These are phyloP conservation scores for Dysphania ambrosioides DNA, from an alignment of 148 eudicot genomes.

Conservation along the genomic window DNA sequence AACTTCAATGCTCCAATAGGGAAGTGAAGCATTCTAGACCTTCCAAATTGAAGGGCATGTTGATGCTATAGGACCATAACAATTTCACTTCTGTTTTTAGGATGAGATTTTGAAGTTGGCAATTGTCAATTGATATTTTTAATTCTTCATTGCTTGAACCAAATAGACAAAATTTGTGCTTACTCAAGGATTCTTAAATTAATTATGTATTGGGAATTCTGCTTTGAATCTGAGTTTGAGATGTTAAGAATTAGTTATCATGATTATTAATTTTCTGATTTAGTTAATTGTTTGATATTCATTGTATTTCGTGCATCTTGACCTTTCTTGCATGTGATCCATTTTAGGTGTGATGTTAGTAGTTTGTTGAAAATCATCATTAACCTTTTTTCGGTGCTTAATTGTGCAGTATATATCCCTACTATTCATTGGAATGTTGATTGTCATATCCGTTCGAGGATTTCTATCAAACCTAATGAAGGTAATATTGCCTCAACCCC, in stretches of 20 bases:
- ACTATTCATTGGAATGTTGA: conserved; percentile 88
- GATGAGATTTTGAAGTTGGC: background rate
- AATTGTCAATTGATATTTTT: too few relatives aligned
- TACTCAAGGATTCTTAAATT: background rate
- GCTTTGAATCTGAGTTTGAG: background rate
- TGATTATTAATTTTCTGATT: background rate
- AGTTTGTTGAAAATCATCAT: background rate
- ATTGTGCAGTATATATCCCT: conserved; percentile 87
- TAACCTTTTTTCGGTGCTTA: conserved; percentile 14
- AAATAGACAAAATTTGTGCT: background rate
- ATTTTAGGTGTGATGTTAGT: background rate
- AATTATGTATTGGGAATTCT: background rate
- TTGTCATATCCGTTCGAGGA: conserved; percentile 90
- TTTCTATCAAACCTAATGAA: conserved; percentile 90
- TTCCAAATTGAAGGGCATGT: background rate
- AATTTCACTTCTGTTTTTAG: background rate
- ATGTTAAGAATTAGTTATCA: background rate
- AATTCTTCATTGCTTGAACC: background rate
- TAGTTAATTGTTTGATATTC: background rate
- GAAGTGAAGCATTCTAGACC: background rate
- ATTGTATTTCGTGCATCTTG: background rate
- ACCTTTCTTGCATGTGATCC: background rate
- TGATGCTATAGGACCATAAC: background rate
- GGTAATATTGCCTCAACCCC: conserved; percentile 39
- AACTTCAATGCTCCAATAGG: background rate